A percentile compares a stretch with the other conserved stretches of the same genome.
These are phyloP conservation scores for Scenedesmus sp. DNA, from an alignment of 163 green algal genomes.

Conservation along the genomic window DNA sequence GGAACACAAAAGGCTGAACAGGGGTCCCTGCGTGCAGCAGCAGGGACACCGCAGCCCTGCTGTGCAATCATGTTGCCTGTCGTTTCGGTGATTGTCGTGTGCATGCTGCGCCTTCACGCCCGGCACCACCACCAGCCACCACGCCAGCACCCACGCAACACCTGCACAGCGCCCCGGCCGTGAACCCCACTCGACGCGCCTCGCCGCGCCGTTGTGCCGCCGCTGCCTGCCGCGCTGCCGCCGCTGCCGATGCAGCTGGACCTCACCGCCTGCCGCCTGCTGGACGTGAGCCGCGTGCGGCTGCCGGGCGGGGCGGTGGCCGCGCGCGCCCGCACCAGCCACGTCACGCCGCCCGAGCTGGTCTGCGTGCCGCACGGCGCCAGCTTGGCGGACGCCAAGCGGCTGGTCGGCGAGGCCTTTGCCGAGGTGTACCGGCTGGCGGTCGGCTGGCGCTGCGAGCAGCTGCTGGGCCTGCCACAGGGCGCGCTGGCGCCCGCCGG, in stretches of 20 bases:
- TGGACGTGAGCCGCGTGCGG: slow-evolving; percentile 33
- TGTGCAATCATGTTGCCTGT: no score
- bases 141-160: no score
- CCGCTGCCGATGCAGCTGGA: slow-evolving; percentile 22
- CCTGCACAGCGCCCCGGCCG: no score
- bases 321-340: neutral
- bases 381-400: slow-evolving; percentile 34
- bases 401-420: slow-evolving; percentile 42
- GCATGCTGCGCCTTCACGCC: no score
- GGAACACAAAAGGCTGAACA: no score
- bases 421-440: slow-evolving; percentile 57
- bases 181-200: no score
- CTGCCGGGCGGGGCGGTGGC: neutral
- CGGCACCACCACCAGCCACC: no score
- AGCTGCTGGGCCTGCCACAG: slow-evolving; percentile 48
- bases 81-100: no score
- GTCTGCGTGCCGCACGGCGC: slow-evolving; percentile 40
- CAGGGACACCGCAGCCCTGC: no score
- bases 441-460: slow-evolving; percentile 49
- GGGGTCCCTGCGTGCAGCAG: no score
- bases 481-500: neutral
- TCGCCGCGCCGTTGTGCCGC: no score
- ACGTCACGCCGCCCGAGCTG: slow-evolving; percentile 50
- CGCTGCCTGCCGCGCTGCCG: no score
- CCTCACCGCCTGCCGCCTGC: slow-evolving; percentile 28